These are phyloP conservation scores for Eucalyptus curtisii DNA, from an alignment of 345 rosid species.

Conservation along the genomic window DNA sequence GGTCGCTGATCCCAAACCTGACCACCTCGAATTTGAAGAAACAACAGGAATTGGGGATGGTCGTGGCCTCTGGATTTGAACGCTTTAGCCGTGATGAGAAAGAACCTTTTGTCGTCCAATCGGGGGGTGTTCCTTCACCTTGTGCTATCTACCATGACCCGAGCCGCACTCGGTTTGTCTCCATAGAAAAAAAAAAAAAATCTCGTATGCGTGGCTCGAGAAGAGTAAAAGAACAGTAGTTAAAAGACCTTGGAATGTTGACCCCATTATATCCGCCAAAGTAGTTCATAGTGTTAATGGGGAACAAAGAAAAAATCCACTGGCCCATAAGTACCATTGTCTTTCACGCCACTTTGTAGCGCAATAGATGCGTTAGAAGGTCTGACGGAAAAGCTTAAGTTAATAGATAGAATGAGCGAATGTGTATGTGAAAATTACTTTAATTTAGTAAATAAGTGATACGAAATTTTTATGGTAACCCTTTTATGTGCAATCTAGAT, in stretches of 20 bases:
- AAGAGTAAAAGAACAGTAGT: conserved; percentile 1
- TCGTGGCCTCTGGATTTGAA: conserved; percentile 36
- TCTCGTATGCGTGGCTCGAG: conserved; percentile 42
- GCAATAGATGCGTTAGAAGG: background rate
- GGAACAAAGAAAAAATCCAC: background rate
- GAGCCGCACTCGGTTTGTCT: background rate
- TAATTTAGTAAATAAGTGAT: background rate
- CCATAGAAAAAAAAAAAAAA: background rate
- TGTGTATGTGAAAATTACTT: background rate
- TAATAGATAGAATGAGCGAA: background rate
- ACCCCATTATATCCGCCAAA: background rate
- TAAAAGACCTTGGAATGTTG: background rate
- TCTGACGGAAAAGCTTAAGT: background rate
- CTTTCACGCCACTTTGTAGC: background rate
- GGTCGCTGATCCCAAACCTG: conserved; percentile 30
- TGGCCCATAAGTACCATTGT: background rate
- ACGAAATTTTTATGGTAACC: background rate
- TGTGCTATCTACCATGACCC: background rate
- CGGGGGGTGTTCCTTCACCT: conserved; percentile 12
- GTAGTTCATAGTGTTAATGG: background rate
- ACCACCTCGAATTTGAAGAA: conserved; percentile 14
- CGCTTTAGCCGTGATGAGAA: background rate
- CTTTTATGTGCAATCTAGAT: background rate
- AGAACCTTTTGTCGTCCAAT: conserved; percentile 25
- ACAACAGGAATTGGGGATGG: conserved; percentile 6